Base-by-base conservation (phyloP, 2,329 filamentous ascomycete species). In the Emergomyces orientalis region DNA sequence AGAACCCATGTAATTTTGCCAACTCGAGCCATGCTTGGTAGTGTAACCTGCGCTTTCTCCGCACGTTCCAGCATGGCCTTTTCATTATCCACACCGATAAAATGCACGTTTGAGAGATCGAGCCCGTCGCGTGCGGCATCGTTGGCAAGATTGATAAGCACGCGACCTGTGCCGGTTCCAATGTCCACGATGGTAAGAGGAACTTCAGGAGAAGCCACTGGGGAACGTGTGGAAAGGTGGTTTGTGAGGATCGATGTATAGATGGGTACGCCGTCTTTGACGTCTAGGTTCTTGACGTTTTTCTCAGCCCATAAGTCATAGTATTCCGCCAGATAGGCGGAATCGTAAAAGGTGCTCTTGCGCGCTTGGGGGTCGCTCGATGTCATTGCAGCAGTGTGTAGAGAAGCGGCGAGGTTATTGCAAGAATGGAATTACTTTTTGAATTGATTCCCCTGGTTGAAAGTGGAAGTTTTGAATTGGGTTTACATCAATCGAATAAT, bases 301-400 rank as follows among this genome's bases (percentile, higher is more conserved):
- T 59, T 45, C 41, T 59, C 41, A 7, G 56, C 56, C 56, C 56
- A 59, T 43, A 59, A 13, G 30, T 59, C 56, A 47, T 59, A 59
- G 41, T 45, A 47, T 32, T 59, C 56, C 13, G 56, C 56, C 22
- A 47, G 41, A 27, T 59, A 59, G 14, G 39, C 41, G 1, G 56
- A 59, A 34, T 59, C 56, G 17, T 59, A 59, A 17, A 59, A 45
- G 11, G 56, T 45, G 27, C 56, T 59, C 41, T 59, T 59, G 27
- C 56, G 56, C 8, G 17, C 41, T 34, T 59, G 14, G 2, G 41
- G 8, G 39, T 47, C 56, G 19, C 9, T 59, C 6, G 39, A 19
- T 22, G 56, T 14, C 56, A 59, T 59, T 59, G 25, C 45, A 9
- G 56, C 19, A n/a, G 2, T 14, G 13, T 17, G 37, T 13, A 39